Conservation (phyloP, 1,284 basidiomycete genomes). For the Apiotrichum gamsii region DNA sequence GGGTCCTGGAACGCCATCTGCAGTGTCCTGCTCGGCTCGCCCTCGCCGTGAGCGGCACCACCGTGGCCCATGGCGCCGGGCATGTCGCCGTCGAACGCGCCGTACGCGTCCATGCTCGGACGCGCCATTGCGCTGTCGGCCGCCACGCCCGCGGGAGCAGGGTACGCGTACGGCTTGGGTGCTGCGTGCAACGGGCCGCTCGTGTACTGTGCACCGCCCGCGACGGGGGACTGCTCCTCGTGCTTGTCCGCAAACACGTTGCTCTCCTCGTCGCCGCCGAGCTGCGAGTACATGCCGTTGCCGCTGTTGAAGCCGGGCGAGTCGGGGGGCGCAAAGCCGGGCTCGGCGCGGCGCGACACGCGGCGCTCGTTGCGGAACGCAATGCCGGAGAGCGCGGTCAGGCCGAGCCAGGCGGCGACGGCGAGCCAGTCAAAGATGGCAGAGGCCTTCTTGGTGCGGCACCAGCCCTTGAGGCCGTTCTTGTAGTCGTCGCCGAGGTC, state of each 20-base stretch:
- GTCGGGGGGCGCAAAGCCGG: slow-evolving; percentile 30
- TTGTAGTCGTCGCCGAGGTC: slow-evolving; percentile 64
- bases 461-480: slow-evolving; percentile 67
- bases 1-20: slow-evolving; percentile 44
- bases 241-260: slow-evolving; percentile 27
- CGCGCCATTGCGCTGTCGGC: slow-evolving; percentile 47
- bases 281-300: slow-evolving; percentile 21
- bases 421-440: slow-evolving; percentile 72
- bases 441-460: slow-evolving; percentile 79
- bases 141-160: slow-evolving; percentile 19
- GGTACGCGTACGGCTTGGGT: slow-evolving; percentile 26
- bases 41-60: no score
- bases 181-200: background rate
- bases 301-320: slow-evolving; percentile 1
- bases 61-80: slow-evolving; percentile 31
- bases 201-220: background rate
- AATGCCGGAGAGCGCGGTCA: slow-evolving; percentile 30
- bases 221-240: slow-evolving; percentile 10
- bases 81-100: slow-evolving; percentile 62
- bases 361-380: slow-evolving; percentile 33
- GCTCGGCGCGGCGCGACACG: slow-evolving; percentile 24
- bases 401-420: slow-evolving; percentile 25
- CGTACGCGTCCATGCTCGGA: slow-evolving; percentile 74
- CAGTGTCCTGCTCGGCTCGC: slow-evolving; percentile 72
- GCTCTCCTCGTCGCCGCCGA: slow-evolving; percentile 24